Base-by-base conservation (phyloP, 2,329 filamentous ascomycete species). In the Fusarium sp. region DNA sequence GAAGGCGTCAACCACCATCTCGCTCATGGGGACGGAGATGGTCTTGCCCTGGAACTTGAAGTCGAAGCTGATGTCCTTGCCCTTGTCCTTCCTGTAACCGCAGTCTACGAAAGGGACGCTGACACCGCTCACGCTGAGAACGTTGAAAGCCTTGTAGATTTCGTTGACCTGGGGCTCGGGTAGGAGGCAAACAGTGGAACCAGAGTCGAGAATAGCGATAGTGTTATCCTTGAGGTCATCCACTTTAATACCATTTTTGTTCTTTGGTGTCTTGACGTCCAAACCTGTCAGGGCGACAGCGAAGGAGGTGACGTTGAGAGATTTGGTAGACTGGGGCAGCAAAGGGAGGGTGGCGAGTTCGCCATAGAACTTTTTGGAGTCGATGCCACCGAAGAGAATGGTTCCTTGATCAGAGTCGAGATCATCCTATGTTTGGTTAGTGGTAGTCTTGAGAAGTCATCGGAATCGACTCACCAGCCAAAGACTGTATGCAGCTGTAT, bases 321-420 rank as follows among this genome's bases (percentile, higher is more conserved):
- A 77, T 53, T 80, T 53, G 23, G 47, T 79, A n/a, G 81, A 76
- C 10, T 71, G 68, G 20, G 70, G 42, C 61, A 89, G 79, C 63
- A 94, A 87, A 7, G 78, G 73, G 23, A 83, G 65, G 40, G 72
- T 75, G 15, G 70, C 67, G 40, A 80, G 72, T 40, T 85, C 78
- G 55, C 90, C 91, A 4, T 82, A 76, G 80, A 89, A 95, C 77
- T 94, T 94, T 64, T 85, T 84, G 0, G 87, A 90, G 77, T 96
- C 92, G 69, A 95, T 88, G 49, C 91, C 92, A 44, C 92, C 92
- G 71, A 96, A 96, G 11, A 95, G 83, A 62, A 95, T 89, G 69
- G 82, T 89, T 51, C 92, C 92, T 4, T 85, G 88, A 58, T 84
- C 87, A 1, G 91, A 77, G 62, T 82, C 80, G 15, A 93, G 79